Conservation (phyloP, 805 yeast species). For the Schwanniomyces yamadae region DNA sequence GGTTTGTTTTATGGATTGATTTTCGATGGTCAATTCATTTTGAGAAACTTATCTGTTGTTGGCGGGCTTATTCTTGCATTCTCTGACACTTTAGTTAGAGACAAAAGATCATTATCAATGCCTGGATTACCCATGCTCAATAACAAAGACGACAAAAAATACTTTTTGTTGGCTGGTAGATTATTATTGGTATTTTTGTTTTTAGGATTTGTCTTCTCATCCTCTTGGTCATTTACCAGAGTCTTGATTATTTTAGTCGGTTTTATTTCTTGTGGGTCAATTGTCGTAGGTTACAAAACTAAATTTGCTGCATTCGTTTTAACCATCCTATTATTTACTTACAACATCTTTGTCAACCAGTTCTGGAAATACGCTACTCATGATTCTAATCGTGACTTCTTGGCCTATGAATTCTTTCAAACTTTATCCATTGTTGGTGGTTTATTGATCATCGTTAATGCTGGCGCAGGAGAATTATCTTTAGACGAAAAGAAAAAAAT, state of each 20-base stretch:
- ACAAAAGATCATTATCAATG: slow-evolving; percentile 60
- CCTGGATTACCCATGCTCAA: slow-evolving; percentile 78
- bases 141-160: slow-evolving; percentile 72
- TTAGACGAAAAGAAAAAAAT: slow-evolving; percentile 95
- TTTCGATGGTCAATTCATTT: slow-evolving; percentile 75
- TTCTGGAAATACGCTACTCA: slow-evolving; percentile 78
- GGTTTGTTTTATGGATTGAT: slow-evolving; percentile 87
- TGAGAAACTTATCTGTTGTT: slow-evolving; percentile 83
- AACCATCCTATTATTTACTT: slow-evolving; percentile 67
- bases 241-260: slow-evolving; percentile 68
- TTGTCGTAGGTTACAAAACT: slow-evolving; percentile 90
- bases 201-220: slow-evolving; percentile 76
- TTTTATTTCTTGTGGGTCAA: slow-evolving; percentile 65
- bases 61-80: slow-evolving; percentile 90
- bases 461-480: slow-evolving; percentile 95
- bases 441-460: slow-evolving; percentile 80
- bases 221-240: slow-evolving; percentile 68
- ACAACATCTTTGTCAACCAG: slow-evolving; percentile 78
- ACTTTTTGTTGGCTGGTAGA: slow-evolving; percentile 84
- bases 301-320: slow-evolving; percentile 76
- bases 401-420: slow-evolving; percentile 92
- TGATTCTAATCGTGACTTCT: slow-evolving; percentile 80
- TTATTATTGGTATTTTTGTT: slow-evolving; percentile 81
- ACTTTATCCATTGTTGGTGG: slow-evolving; percentile 95
- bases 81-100: slow-evolving; percentile 81